Conservation (phyloP, 2,329 filamentous ascomycete species). For the Didymella pinodella region DNA sequence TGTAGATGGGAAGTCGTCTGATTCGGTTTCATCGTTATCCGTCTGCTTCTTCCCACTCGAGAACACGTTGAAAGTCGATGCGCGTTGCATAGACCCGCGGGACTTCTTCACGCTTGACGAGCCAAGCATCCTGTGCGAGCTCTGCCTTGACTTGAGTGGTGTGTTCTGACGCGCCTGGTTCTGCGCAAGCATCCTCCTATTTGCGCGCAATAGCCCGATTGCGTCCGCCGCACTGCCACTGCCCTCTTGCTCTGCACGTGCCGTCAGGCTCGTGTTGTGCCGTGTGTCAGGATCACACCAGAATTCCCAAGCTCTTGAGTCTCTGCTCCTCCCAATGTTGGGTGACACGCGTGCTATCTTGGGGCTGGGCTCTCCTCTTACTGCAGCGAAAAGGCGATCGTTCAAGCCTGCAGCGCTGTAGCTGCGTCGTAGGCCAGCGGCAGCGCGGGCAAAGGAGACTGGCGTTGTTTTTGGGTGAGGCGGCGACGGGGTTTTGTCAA, state of each 20-base stretch:
- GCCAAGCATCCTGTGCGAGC: conserved; percentile 40
- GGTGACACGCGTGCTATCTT: conserved; percentile 58
- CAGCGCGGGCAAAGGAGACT: conserved; percentile 46
- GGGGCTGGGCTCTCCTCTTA: conserved; percentile 41
- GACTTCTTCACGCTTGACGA: conserved; percentile 49
- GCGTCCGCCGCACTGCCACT: conserved; percentile 81
- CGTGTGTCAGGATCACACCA: conserved; percentile 83
- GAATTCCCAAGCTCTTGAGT: conserved; percentile 90
- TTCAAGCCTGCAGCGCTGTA: conserved; percentile 67
- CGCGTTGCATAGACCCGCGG: conserved; percentile 45
- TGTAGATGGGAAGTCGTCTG: conserved; percentile 61
- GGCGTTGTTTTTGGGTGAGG: conserved; percentile 62
- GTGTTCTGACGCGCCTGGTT: conserved; percentile 73
- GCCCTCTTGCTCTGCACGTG: conserved; percentile 81
- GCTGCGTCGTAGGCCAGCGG: conserved; percentile 71
- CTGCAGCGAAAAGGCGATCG: conserved; percentile 44
- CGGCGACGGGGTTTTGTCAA: conserved; percentile 74
- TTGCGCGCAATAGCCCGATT: conserved; percentile 80
- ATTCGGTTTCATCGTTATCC: conserved; percentile 45
- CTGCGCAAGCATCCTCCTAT: conserved; percentile 59
- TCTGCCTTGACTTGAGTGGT: conserved; percentile 43
- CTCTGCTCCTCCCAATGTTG: conserved; percentile 76
- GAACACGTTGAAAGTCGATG: conserved; percentile 49
- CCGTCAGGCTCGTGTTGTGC: conserved; percentile 72
- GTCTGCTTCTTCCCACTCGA: conserved; percentile 40